Conservation (phyloP, 768 basidiomycete species). For the Leccinellum albellum region DNA sequence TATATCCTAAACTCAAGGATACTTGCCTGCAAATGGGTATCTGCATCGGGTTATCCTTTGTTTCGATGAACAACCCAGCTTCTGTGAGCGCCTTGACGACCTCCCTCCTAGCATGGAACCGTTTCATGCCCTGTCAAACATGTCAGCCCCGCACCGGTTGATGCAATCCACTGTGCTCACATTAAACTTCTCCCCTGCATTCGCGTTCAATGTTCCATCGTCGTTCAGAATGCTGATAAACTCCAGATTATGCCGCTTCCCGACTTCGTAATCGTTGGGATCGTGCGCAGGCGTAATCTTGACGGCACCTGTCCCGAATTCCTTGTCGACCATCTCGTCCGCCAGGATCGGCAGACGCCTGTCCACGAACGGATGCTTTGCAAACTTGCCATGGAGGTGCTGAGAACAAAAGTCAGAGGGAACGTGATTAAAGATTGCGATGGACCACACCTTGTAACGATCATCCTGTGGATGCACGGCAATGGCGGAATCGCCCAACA, state of each 20-base stretch:
- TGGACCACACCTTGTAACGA: slow-evolving; percentile 65
- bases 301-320: slow-evolving; percentile 96
- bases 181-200: slow-evolving; percentile 77
- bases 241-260: slow-evolving; percentile 77
- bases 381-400: slow-evolving; percentile 95
- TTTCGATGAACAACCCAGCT: slow-evolving; percentile 80
- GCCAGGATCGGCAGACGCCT: slow-evolving; percentile 85
- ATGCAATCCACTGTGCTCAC: slow-evolving; percentile 30
- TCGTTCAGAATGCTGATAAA: slow-evolving; percentile 96
- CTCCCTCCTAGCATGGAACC: slow-evolving; percentile 86
- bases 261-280: slow-evolving; percentile 95
- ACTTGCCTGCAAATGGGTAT: slow-evolving; percentile 84
- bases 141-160: neutral
- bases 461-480: slow-evolving; percentile 93
- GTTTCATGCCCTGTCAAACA: slow-evolving; percentile 78
- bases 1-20: neutral
- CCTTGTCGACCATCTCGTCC: slow-evolving; percentile 89
- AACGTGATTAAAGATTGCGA: neutral
- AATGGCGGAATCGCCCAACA: slow-evolving; percentile 96
- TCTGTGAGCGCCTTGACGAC: slow-evolving; percentile 84
- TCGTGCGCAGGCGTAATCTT: slow-evolving; percentile 99
- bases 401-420: slow-evolving; percentile 23
- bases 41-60: slow-evolving; percentile 96
- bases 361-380: slow-evolving; percentile 80
- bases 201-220: slow-evolving; percentile 91